Conservation (phyloP, 768 basidiomycete species). For the Saitozyma sp. region DNA sequence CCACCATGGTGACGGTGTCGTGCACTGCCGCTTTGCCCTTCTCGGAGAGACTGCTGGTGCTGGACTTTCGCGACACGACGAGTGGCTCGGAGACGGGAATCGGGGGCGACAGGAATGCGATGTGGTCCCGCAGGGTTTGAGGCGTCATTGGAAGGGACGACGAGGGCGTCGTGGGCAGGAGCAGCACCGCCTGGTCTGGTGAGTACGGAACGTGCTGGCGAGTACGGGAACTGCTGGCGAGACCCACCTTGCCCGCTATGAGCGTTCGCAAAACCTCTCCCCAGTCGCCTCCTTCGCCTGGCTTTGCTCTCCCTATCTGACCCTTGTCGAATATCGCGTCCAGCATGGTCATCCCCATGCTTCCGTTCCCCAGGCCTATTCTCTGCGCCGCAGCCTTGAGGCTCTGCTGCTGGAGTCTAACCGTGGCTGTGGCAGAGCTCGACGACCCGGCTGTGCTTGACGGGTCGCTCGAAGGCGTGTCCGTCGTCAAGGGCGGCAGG, state of each 20-base stretch:
- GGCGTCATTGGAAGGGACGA: constrained; percentile 63
- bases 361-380: constrained; percentile 49
- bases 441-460: background rate
- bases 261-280: constrained; percentile 43
- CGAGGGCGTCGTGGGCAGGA: constrained; percentile 68
- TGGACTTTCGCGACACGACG: constrained; percentile 41
- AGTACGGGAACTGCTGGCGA: background rate
- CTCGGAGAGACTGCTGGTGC: constrained; percentile 7
- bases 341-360: constrained; percentile 52
- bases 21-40: constrained; percentile 7
- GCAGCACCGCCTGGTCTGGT: constrained; percentile 65
- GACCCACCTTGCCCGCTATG: constrained; percentile 42
- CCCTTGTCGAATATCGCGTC: constrained; percentile 51
- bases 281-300: constrained; percentile 45
- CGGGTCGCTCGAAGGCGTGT: constrained; percentile 1
- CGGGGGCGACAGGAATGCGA: constrained; percentile 65
- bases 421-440: constrained; percentile 35
- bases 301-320: constrained; percentile 27
- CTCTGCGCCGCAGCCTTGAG: constrained; percentile 52
- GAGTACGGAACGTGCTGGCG: constrained; percentile 1
- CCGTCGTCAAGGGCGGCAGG: constrained; percentile 22
- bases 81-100: constrained; percentile 45
- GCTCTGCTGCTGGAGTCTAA: constrained; percentile 48
- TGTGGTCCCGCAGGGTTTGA: constrained; percentile 80
- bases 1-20: constrained; percentile 50